Percentiles rank a stretch among this genome's conserved stretches.
phyloP scores from a whole-genome alignment of 2,329 filamentous ascomycete genomes.

The Arachnopeziza araneosa region DNA sequence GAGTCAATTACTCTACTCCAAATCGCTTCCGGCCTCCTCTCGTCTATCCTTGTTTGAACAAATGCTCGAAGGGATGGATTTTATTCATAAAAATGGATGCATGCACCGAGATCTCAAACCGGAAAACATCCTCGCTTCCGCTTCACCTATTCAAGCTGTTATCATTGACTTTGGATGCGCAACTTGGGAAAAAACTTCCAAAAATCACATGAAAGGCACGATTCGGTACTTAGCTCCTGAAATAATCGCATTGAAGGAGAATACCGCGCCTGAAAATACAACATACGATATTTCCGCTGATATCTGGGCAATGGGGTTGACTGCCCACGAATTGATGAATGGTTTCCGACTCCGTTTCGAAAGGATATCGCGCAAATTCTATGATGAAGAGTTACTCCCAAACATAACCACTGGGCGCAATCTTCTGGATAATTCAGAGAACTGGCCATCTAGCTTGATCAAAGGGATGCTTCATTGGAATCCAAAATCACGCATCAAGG shows the following conservation, averaged over 20 bases:
- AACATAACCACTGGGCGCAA: no score
- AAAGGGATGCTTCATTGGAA: no score
- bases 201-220: slow-evolving; percentile 2
- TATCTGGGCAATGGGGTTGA: slow-evolving; percentile 2
- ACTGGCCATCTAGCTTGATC: no score
- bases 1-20: not conserved
- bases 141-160: not conserved
- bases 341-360: not conserved
- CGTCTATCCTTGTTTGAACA: not conserved
- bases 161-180: slow-evolving; percentile 2
- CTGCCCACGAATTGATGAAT: not conserved
- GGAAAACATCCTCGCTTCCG: not conserved
- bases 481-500: no score
- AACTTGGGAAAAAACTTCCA: slow-evolving; percentile 1
- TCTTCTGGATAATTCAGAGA: no score
- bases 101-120: slow-evolving; percentile 4
- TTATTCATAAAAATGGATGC: slow-evolving; percentile 1
- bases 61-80: not conserved
- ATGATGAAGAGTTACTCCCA: no score
- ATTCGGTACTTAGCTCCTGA: slow-evolving; percentile 1
- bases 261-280: not conserved
- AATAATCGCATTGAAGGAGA: slow-evolving; percentile 1
- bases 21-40: not conserved
- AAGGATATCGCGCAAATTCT: no score
- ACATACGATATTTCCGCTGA: not conserved